These are phyloP conservation scores for Trichoderma virens DNA, from an alignment of 495 filamentous ascomycete genomes.

Conservation along the genomic window DNA sequence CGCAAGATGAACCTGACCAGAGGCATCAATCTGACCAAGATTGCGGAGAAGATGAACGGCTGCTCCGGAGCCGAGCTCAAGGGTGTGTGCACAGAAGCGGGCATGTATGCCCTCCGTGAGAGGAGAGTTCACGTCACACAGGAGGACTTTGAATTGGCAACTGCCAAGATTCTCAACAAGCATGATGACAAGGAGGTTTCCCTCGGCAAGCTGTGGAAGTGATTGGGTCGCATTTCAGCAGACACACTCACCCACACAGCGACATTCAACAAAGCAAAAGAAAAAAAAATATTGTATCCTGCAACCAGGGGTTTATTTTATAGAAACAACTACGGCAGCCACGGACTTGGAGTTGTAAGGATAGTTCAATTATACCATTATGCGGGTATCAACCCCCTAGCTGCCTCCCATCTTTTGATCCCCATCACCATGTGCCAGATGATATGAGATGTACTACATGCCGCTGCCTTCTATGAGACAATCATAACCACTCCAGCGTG, in stretches of 20 bases:
- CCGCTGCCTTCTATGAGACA: neutral
- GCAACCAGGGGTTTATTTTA: neutral
- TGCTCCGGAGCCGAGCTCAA: constrained; percentile 96
- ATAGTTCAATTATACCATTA: constrained; percentile 4
- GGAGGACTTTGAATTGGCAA: constrained; percentile 97
- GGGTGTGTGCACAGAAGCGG: constrained; percentile 93
- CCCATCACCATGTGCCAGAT: neutral
- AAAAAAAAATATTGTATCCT: neutral
- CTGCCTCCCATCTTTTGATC: neutral
- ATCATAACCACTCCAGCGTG: neutral
- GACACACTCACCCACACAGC: neutral
- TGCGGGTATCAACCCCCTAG: neutral
- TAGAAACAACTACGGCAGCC: neutral
- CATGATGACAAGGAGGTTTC: constrained; percentile 96
- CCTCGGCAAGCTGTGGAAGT: constrained; percentile 89
- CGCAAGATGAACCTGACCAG: constrained; percentile 97
- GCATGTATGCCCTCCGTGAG: constrained; percentile 96
- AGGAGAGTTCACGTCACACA: constrained; percentile 95
- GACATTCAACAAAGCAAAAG: neutral
- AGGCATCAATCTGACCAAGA: constrained; percentile 96
- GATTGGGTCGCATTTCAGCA: constrained; percentile 21
- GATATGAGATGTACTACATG: neutral
- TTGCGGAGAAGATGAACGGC: constrained; percentile 99
- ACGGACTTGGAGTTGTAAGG: constrained; percentile 6
- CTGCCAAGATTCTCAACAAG: constrained; percentile 99